Conservation (phyloP, 2,329 filamentous ascomycete genomes). For the Sporothrix pseudoabietina region DNA sequence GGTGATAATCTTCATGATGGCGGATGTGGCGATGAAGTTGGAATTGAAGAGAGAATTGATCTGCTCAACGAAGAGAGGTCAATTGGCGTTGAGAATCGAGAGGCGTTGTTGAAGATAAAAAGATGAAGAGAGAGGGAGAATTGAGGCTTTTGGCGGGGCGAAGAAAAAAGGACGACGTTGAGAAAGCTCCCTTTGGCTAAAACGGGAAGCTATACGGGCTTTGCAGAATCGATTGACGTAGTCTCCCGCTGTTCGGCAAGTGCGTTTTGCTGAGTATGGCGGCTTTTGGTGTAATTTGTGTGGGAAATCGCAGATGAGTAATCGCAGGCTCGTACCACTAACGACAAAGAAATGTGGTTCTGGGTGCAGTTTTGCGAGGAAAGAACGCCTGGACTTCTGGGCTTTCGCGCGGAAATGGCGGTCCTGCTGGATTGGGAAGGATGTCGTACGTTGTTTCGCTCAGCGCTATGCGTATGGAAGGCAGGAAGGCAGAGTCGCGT, state of each 20-base stretch:
- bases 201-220: conserved; percentile 19
- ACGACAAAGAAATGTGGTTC: not conserved
- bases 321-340: conserved; percentile 6
- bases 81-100: not conserved
- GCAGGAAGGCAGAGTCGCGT: not conserved
- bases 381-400: not conserved
- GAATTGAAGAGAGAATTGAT: not conserved
- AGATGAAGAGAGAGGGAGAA: not conserved
- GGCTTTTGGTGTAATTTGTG: not conserved
- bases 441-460: conserved; percentile 22
- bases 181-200: conserved; percentile 3
- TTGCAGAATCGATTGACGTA: conserved; percentile 32
- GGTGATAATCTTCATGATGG: conserved; percentile 88
- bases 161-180: not conserved
- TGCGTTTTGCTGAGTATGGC: not conserved
- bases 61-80: not conserved
- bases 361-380: conserved; percentile 5
- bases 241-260: conserved; percentile 25
- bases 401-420: conserved; percentile 6
- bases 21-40: conserved; percentile 30
- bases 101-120: not conserved
- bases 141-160: conserved; percentile 5
- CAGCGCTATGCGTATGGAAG: not conserved
- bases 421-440: conserved; percentile 5
- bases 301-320: conserved; percentile 20